Evolutionary conservation across 495 filamentous ascomycete genomes (phyloP), one percentile per base, ranked within the genome.

Genomic region (Platismatia glauca): DNA sequence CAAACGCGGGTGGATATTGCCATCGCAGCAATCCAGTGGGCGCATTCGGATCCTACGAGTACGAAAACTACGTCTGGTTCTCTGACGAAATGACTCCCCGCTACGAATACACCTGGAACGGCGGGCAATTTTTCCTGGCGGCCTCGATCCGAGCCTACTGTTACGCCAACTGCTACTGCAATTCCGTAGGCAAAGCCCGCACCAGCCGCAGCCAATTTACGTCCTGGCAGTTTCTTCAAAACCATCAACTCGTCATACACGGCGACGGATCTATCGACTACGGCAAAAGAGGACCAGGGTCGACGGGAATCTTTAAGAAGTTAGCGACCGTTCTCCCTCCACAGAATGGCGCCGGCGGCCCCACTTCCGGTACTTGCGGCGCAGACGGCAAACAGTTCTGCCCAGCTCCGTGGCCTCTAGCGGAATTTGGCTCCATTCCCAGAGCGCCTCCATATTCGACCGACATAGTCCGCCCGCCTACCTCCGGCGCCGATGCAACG

Each of bases 81-180:
- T 58, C 31, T n/a, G 56, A 58, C 33, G 34, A 58, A 39, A 58
- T 58, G 57, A 58, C 57, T 24, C 57, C 34, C 11, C 57, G 57
- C 34, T 37, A 18, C 29, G 57, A 58, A 33, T 58, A 37, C 13
- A 58, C 3, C 5, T 58, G 33, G 57, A 34, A 34, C 57, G 57
- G 57, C 13, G 35, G 37, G 13, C 7, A 39, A 12, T 39, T 39
- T 11, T 39, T 39, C 37, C 13, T 39, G 13, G 7, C 37, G 9
- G 34, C 34, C 34, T 35, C 34, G 34, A 35, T 35, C 34, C 34
- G 34, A 35, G 9, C 34, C 34, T 35, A 35, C 9, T 35, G 34
- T 35, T 35, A 35, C 34, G 34, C 34, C 34, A 4, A 35, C 34
- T 35, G 34, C 34, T 35, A 9, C 5, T 35, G 34, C 34, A 35